Evolutionary conservation across 2,329 filamentous ascomycete species (phyloP), one percentile per base, ranked within the genome.

Genomic region (Aspergillus sp.): DNA sequence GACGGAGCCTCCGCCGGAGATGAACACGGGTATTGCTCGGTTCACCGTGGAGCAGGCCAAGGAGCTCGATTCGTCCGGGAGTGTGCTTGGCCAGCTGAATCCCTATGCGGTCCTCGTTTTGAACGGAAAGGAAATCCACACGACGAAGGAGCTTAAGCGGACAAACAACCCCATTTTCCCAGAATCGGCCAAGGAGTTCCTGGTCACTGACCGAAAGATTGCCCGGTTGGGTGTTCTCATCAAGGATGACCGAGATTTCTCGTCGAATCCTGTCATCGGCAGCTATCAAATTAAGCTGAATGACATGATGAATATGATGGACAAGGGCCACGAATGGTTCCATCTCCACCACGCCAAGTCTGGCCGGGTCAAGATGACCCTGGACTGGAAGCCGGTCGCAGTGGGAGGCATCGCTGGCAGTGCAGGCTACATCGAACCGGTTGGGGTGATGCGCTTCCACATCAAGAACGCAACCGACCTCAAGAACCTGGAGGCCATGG

Each of bases 101-200:
- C 91, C 91, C 2, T 98, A 96, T 47, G 88, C 85, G 7, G 71
- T 79, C 19, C 71, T 98, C 31, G 72, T 95, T 27, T 75, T 98
- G 47, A 98, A 98, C 50, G 83, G 86, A 42, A 93, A 91, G 61
- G 82, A 93, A 55, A 74, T 96, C 4, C 86, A 94, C 49, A 72
- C 78, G 35, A 93, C 88, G 33, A 85, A 86, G 63, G 93, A 88
- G 60, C 73, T 95, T 49, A 98, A 96, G 72, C 81, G 89, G 40
- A 96, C 86, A 39, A 98, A 98, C 64, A 91, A 94, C 49, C 91
- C 91, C 5, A 88, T 98, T 49, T 98, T 88, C 80, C 81, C 89
- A 33, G 82, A 96, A 53, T 84, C 84, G 5, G 82, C 79, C 46
- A 94, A 94, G 63, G 91, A 98, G 54, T 78, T 98, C 47, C 76